Percentiles rank a stretch among this genome's conserved stretches.
Evolutionary conservation across 1,284 basidiomycete genomes (phyloP).

Genomic region (Cutaneotrichosporon sp.): DNA sequence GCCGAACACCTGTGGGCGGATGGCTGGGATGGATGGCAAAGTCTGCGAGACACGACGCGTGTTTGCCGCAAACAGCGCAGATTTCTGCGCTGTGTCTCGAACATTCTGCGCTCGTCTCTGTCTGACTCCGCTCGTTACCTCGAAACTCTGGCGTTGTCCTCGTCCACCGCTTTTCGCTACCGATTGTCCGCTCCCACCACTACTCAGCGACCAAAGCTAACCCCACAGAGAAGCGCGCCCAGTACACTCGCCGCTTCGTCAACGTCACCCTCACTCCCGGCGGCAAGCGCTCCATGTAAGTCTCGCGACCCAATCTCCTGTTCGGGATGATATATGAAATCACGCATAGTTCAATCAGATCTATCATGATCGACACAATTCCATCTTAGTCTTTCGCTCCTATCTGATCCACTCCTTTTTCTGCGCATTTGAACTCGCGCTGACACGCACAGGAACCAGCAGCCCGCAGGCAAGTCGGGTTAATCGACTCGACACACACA

Average conservation of each 20-base stretch:
- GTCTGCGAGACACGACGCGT: not conserved
- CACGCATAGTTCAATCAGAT: not conserved
- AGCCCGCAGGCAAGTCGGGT: slow-evolving; percentile 53
- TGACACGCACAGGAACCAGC: slow-evolving; percentile 45
- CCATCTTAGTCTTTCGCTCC: slow-evolving; percentile 90
- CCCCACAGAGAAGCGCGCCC: slow-evolving; percentile 71
- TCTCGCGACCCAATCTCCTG: slow-evolving; percentile 38
- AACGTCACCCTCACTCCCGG: slow-evolving; percentile 87
- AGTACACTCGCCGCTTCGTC: slow-evolving; percentile 70
- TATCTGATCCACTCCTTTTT: slow-evolving; percentile 63
- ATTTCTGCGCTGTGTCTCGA: no score
- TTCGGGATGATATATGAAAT: slow-evolving; percentile 62
- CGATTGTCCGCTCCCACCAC: not conserved
- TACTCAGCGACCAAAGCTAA: slow-evolving; percentile 1
- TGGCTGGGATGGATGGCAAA: no score
- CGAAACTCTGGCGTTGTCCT: not conserved
- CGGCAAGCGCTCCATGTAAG: slow-evolving; percentile 95
- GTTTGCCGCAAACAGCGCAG: not conserved
- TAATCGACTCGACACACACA: slow-evolving; percentile 31
- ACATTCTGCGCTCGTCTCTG: not conserved
- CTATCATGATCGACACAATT: slow-evolving; percentile 69
- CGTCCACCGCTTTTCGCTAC: not conserved
- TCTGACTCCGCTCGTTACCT: not conserved
- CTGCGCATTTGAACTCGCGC: slow-evolving; percentile 1
- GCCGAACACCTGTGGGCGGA: no score